Percentiles rank a stretch among this genome's conserved stretches.
These are phyloP conservation scores for Fomitopsis pinicola DNA, from an alignment of 1,284 basidiomycete genomes.

Conservation along the genomic window DNA sequence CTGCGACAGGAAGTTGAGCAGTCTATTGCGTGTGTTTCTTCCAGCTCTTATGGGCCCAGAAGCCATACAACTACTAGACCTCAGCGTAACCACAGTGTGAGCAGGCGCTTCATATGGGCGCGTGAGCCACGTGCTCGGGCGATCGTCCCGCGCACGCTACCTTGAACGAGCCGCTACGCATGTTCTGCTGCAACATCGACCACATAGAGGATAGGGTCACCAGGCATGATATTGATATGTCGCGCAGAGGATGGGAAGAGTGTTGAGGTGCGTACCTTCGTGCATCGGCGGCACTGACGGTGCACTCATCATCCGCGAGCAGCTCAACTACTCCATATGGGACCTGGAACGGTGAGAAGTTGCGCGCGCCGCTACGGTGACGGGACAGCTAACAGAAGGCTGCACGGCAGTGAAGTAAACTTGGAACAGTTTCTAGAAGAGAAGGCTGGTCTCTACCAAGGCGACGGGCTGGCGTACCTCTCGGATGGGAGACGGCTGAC, in stretches of 20 bases:
- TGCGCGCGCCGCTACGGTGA: background rate
- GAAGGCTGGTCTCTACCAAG: conserved; percentile 61
- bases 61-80: too few relatives aligned
- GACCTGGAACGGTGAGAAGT: conserved; percentile 65
- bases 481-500: conserved; percentile 69
- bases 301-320: conserved; percentile 31
- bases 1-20: too few relatives aligned
- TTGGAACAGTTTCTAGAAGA: conserved; percentile 64
- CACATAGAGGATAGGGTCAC: background rate
- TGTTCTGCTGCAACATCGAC: background rate
- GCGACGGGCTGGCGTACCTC: conserved; percentile 69
- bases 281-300: background rate
- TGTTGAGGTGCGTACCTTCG: conserved; percentile 34
- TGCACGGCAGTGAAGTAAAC: conserved; percentile 45
- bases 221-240: conserved; percentile 65
- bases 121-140: background rate
- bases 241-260: conserved; percentile 68
- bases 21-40: too few relatives aligned
- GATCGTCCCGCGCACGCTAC: background rate
- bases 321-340: conserved; percentile 64
- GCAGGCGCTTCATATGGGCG: background rate
- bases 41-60: too few relatives aligned
- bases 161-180: background rate
- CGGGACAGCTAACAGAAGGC: background rate
- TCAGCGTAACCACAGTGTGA: too few relatives aligned